phyloP scores from a whole-genome alignment of 1,139 yeast species.

The Yamadazyma mexicana region DNA sequence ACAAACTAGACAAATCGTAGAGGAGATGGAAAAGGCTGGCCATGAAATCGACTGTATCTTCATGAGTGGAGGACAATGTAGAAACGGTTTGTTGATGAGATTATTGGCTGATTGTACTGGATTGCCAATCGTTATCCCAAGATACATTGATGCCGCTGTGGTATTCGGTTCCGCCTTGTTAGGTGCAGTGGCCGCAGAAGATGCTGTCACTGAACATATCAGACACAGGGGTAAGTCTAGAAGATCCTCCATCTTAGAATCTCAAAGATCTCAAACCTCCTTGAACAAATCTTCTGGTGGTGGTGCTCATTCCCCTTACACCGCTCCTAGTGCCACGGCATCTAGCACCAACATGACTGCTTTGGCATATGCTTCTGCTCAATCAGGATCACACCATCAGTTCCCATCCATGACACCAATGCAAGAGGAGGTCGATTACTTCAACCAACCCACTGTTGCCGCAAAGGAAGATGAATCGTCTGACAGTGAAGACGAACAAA shows the following conservation, averaged over 20 bases:
- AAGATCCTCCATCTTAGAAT: conserved; percentile 36
- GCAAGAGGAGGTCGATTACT: conserved; percentile 48
- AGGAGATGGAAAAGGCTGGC: conserved; percentile 77
- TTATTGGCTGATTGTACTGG: conserved; percentile 92
- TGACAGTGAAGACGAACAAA: conserved; percentile 45
- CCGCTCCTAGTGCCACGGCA: conserved; percentile 72
- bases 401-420: conserved; percentile 57
- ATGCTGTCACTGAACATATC: conserved; percentile 43
- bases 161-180: conserved; percentile 93
- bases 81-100: conserved; percentile 86
- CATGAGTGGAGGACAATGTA: conserved; percentile 96
- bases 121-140: conserved; percentile 87
- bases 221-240: conserved; percentile 36
- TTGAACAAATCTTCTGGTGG: conserved; percentile 20
- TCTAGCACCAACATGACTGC: conserved; percentile 57
- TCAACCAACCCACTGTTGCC: conserved; percentile 32
- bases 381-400: conserved; percentile 45
- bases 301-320: conserved; percentile 62
- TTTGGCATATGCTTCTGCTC: conserved; percentile 45
- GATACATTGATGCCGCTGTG: conserved; percentile 94
- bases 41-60: conserved; percentile 74
- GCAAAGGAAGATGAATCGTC: conserved; percentile 17
- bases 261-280: conserved; percentile 34
- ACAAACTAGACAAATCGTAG: conserved; percentile 93
- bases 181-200: conserved; percentile 90